phyloP scores from a whole-genome alignment of 345 rosid species.

The Pelargonium nanum region DNA sequence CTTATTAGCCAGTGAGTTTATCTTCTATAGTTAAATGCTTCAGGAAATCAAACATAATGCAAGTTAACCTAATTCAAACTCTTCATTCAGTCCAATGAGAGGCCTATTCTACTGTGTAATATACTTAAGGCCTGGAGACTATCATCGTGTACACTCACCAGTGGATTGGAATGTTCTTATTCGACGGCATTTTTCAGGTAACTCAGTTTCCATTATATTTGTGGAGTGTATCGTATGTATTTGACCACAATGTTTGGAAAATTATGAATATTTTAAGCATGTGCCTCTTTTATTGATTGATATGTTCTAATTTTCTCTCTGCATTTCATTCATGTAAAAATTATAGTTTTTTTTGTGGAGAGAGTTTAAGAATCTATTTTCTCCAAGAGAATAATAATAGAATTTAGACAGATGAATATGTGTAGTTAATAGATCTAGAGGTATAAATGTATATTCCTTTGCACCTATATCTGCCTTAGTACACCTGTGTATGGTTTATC shows the following conservation, averaged over 20 bases:
- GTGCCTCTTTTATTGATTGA: not conserved
- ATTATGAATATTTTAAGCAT: not conserved
- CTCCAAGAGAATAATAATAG: not conserved
- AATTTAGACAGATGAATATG: not conserved
- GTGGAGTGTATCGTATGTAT: not conserved
- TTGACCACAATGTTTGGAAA: not conserved
- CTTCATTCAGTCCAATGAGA: slow-evolving; percentile 56
- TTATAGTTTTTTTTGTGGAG: not conserved
- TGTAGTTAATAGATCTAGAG: not conserved
- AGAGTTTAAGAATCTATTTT: not conserved
- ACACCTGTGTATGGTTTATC: not conserved
- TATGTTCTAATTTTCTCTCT: not conserved
- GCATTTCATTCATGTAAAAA: not conserved
- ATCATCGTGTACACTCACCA: slow-evolving; percentile 91
- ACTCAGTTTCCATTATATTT: slow-evolving; percentile 7
- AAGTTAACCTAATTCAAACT: slow-evolving; percentile 3
- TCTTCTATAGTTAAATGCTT: slow-evolving; percentile 1
- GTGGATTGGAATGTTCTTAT: slow-evolving; percentile 74
- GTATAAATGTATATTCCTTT: no score
- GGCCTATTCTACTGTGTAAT: slow-evolving; percentile 94
- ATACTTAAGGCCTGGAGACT: slow-evolving; percentile 85
- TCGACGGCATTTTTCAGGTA: slow-evolving; percentile 93
- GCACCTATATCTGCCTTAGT: no score
- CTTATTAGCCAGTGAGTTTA: not conserved
- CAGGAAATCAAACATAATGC: not conserved